Evolutionary conservation across 805 yeast species (phyloP).

Genomic region (Starmerella asiatica): DNA sequence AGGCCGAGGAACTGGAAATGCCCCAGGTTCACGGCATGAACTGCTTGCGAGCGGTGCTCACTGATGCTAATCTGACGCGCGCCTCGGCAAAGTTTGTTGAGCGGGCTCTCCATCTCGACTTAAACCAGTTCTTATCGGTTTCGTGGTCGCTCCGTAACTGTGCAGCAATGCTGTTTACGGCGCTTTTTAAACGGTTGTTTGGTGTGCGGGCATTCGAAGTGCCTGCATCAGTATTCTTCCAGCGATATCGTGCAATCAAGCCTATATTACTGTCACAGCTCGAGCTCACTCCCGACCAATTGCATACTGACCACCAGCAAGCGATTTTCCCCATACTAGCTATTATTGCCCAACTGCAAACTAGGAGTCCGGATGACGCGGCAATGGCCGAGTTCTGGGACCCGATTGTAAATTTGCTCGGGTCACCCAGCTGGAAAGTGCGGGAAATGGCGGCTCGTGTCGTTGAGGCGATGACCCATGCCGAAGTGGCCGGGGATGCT

Average conservation of each 20-base stretch:
- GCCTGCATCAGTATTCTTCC: slow-evolving; percentile 58
- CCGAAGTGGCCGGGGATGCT: slow-evolving; percentile 24
- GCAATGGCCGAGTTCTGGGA: slow-evolving; percentile 39
- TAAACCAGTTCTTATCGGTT: slow-evolving; percentile 47
- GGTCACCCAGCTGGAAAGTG: slow-evolving; percentile 58
- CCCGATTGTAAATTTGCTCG: slow-evolving; percentile 36
- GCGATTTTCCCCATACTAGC: slow-evolving; percentile 64
- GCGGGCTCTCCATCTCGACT: slow-evolving; percentile 45
- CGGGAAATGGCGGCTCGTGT: slow-evolving; percentile 78
- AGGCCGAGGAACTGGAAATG: slow-evolving; percentile 46
- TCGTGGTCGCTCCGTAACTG: slow-evolving; percentile 86
- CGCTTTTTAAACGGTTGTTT: slow-evolving; percentile 67
- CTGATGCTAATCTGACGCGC: slow-evolving; percentile 52
- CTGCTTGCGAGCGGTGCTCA: slow-evolving; percentile 60
- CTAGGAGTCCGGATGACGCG: slow-evolving; percentile 40
- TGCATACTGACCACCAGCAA: slow-evolving; percentile 29
- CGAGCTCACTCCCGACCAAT: slow-evolving; percentile 6
- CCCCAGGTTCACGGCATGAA: slow-evolving; percentile 94
- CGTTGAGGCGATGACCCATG: slow-evolving; percentile 35
- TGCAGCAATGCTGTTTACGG: slow-evolving; percentile 82
- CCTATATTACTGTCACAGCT: slow-evolving; percentile 32
- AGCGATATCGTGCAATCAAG: slow-evolving; percentile 43
- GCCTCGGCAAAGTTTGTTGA: slow-evolving; percentile 41
- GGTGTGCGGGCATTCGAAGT: slow-evolving; percentile 34
- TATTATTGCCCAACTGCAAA: slow-evolving; percentile 53